Conservation (phyloP, 2,329 filamentous ascomycete species). For the Plectosphaerella sp. region DNA sequence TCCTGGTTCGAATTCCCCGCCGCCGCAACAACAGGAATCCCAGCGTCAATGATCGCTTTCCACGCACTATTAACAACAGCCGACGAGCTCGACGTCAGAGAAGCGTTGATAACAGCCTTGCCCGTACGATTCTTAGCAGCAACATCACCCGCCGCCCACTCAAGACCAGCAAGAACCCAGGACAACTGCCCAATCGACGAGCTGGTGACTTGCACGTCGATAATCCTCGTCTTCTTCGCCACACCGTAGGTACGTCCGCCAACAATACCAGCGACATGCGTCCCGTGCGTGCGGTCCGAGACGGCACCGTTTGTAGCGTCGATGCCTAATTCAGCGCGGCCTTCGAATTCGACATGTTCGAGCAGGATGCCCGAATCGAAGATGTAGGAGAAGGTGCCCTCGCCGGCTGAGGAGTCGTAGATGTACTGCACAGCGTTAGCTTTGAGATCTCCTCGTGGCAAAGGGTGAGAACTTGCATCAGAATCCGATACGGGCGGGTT, state of each 20-base stretch:
- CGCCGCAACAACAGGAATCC: conserved; percentile 47
- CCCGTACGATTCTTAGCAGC: conserved; percentile 29
- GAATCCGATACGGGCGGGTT: too few relatives aligned
- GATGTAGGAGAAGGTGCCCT: conserved; percentile 18
- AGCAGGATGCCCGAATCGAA: conserved; percentile 20
- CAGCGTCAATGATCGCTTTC: conserved; percentile 34
- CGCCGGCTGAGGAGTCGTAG: conserved; percentile 14
- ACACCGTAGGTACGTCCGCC: conserved; percentile 38
- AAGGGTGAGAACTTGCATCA: too few relatives aligned
- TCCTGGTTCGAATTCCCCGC: conserved; percentile 43
- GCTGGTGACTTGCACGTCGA: conserved; percentile 40
- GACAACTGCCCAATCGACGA: background rate
- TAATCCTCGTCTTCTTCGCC: conserved; percentile 34
- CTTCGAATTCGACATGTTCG: conserved; percentile 30
- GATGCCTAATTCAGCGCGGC: conserved; percentile 31
- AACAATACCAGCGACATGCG: conserved; percentile 39
- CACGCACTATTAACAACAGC: conserved; percentile 45
- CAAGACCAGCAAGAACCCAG: conserved; percentile 22
- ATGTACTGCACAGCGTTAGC: conserved; percentile 6
- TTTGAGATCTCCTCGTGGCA: too few relatives aligned
- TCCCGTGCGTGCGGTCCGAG: conserved; percentile 37
- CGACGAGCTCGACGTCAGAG: conserved; percentile 40
- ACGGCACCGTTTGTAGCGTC: conserved; percentile 25
- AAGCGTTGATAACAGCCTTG: conserved; percentile 49
- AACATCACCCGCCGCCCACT: conserved; percentile 39